Percentiles rank a stretch among this genome's conserved stretches.
phyloP scores from a whole-genome alignment of 306 rosid species.

The Vicia villosa region DNA sequence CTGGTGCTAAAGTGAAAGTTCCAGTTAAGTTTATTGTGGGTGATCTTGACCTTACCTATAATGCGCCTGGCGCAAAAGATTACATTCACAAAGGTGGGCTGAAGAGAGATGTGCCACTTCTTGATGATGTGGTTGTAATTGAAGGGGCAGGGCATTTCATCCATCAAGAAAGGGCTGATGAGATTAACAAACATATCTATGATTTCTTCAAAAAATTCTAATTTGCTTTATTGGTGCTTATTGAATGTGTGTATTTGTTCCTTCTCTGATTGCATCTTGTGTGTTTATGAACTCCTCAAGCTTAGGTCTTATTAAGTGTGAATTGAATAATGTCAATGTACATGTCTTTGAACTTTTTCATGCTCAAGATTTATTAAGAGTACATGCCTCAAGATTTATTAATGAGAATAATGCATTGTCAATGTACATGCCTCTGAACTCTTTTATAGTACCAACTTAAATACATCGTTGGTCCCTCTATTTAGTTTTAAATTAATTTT shows the following conservation, averaged over 20 bases:
- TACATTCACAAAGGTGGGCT: conserved; percentile 79
- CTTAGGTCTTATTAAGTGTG: not conserved
- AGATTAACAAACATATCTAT: conserved; percentile 61
- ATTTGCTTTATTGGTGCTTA: not conserved
- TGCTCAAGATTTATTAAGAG: not conserved
- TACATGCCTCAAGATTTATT: too few relatives aligned
- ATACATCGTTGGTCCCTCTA: too few relatives aligned
- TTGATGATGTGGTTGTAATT: conserved; percentile 65
- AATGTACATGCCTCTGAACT: too few relatives aligned
- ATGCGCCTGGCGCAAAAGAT: conserved; percentile 56
- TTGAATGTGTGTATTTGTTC: not conserved
- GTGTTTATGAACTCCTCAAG: not conserved
- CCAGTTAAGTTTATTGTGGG: conserved; percentile 82
- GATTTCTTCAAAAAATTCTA: conserved; percentile 59
- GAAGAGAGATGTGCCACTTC: conserved; percentile 64
- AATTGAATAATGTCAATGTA: not conserved
- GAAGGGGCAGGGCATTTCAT: conserved; percentile 81
- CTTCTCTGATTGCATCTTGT: not conserved
- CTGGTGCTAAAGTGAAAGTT: conserved; percentile 58
- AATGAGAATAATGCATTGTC: not conserved
- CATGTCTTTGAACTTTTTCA: not conserved
- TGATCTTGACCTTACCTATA: conserved; percentile 68
- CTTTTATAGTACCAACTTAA: too few relatives aligned
- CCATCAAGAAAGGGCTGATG: conserved; percentile 62
- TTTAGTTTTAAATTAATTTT: too few relatives aligned